Conservation (phyloP, 2,329 filamentous ascomycete species). For the Aspergillus glaucus region DNA sequence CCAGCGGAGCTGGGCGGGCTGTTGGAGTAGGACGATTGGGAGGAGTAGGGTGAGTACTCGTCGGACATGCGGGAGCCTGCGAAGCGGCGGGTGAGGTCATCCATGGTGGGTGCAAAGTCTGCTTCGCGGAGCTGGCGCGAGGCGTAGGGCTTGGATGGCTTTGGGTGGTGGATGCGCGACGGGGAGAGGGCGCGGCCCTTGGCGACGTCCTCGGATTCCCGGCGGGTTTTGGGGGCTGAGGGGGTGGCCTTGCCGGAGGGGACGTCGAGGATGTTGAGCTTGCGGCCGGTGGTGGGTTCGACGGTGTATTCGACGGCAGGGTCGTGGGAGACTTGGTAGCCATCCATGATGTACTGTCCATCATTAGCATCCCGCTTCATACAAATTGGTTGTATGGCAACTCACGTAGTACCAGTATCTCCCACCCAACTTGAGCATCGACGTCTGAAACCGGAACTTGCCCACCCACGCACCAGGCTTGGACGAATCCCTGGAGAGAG, state of each 20-base stretch:
- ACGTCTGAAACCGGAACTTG: constrained; percentile 89
- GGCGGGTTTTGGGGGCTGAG: constrained; percentile 31
- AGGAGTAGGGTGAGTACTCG: constrained; percentile 51
- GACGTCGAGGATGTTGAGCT: constrained; percentile 95
- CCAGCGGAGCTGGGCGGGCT: constrained; percentile 62
- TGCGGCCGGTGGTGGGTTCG: constrained; percentile 94
- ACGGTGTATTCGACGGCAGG: constrained; percentile 80
- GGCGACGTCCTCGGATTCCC: constrained; percentile 60
- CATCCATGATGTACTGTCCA: constrained; percentile 84
- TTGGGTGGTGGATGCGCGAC: constrained; percentile 84
- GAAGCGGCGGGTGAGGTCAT: constrained; percentile 74
- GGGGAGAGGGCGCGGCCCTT: constrained; percentile 84
- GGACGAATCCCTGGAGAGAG: constrained; percentile 79
- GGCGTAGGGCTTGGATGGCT: constrained; percentile 80
- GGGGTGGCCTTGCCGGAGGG: constrained; percentile 51
- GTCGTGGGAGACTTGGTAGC: constrained; percentile 96
- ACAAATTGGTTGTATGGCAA: constrained; percentile 4
- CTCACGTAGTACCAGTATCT: constrained; percentile 96
- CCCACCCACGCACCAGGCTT: constrained; percentile 93
- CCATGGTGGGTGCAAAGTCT: constrained; percentile 71
- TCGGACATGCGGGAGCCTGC: constrained; percentile 63
- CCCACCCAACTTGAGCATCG: constrained; percentile 77
- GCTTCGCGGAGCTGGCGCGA: constrained; percentile 79
- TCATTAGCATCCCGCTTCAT: constrained; percentile 7
- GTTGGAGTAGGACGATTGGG: constrained; percentile 51